Evolutionary conservation across 257 asterid species (phyloP).

Genomic region (Solanum appendiculatum): DNA sequence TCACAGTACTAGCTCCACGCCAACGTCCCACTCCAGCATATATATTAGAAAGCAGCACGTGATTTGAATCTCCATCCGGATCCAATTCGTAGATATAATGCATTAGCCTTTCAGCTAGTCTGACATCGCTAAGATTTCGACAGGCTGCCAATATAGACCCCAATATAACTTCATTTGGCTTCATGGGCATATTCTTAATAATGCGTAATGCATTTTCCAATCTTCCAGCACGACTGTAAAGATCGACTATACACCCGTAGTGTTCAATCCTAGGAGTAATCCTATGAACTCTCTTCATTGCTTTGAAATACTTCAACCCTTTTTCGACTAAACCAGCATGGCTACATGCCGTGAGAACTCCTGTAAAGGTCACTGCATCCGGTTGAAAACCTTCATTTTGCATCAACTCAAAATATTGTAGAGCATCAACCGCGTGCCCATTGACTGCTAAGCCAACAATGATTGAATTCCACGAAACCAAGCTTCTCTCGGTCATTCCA

Average conservation of each 20-base stretch:
- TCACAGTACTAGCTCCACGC: constrained; percentile 56
- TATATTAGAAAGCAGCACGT: constrained; percentile 56
- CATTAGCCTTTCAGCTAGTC: constrained; percentile 56
- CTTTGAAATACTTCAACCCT: constrained; percentile 38
- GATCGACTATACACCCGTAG: constrained; percentile 73
- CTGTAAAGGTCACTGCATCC: constrained; percentile 70
- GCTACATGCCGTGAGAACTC: constrained; percentile 79
- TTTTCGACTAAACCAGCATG: constrained; percentile 56
- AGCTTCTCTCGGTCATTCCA: constrained; percentile 36
- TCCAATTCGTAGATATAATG: constrained; percentile 28
- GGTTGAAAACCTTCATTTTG: constrained; percentile 40
- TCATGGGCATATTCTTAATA: constrained; percentile 50
- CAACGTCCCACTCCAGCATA: constrained; percentile 65
- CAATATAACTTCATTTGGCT: constrained; percentile 53
- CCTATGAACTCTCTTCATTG: constrained; percentile 35
- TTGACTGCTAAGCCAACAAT: constrained; percentile 66
- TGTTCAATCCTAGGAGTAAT: constrained; percentile 60
- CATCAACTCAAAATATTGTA: constrained; percentile 38
- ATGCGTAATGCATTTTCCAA: constrained; percentile 48
- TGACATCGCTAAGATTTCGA: constrained; percentile 28
- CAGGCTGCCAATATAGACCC: constrained; percentile 75
- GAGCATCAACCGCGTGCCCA: constrained; percentile 46
- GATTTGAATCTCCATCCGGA: constrained; percentile 43
- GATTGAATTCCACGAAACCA: constrained; percentile 77
- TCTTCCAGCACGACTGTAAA: constrained; percentile 66